Evolutionary conservation across 2,329 filamentous ascomycete genomes (phyloP).

Genomic region (Aspergillus oerlinghausenensis): DNA sequence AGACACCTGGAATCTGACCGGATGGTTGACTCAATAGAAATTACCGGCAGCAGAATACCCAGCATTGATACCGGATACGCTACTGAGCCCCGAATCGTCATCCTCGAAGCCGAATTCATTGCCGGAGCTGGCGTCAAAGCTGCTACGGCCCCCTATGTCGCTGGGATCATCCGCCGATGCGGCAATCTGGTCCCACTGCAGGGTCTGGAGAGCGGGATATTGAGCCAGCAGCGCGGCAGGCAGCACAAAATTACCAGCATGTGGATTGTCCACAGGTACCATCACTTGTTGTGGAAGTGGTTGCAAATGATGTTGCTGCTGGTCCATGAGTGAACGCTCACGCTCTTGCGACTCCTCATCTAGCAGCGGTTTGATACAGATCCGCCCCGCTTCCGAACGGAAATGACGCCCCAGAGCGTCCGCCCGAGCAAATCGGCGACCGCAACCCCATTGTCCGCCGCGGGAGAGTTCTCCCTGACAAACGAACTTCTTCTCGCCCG

Average conservation of each 20-base stretch:
- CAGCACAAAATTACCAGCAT: constrained; percentile 62
- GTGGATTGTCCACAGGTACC: constrained; percentile 56
- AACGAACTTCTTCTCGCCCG: constrained; percentile 97
- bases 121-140: constrained; percentile 42
- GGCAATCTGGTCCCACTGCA: constrained; percentile 79
- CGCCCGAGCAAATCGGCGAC: constrained; percentile 85
- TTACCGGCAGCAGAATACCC: constrained; percentile 30
- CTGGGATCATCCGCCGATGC: constrained; percentile 54
- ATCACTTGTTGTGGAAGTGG: constrained; percentile 54
- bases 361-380: constrained; percentile 94
- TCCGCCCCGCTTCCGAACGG: constrained; percentile 86
- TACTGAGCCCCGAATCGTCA: constrained; percentile 36
- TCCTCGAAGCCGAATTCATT: constrained; percentile 42
- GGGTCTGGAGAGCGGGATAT: constrained; percentile 84
- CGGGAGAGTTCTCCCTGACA: constrained; percentile 87
- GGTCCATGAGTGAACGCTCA: constrained; percentile 69
- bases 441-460: constrained; percentile 85
- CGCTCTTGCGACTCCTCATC: constrained; percentile 88
- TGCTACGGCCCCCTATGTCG: constrained; percentile 62
- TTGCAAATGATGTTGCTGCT: constrained; percentile 62
- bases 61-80: constrained; percentile 31
- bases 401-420: constrained; percentile 94
- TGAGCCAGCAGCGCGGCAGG: constrained; percentile 84
- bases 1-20: constrained; percentile 27
- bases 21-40: constrained; percentile 26